These are phyloP conservation scores for Plectosphaerella cucumerina DNA, from an alignment of 2,329 filamentous ascomycete species.

Conservation along the genomic window DNA sequence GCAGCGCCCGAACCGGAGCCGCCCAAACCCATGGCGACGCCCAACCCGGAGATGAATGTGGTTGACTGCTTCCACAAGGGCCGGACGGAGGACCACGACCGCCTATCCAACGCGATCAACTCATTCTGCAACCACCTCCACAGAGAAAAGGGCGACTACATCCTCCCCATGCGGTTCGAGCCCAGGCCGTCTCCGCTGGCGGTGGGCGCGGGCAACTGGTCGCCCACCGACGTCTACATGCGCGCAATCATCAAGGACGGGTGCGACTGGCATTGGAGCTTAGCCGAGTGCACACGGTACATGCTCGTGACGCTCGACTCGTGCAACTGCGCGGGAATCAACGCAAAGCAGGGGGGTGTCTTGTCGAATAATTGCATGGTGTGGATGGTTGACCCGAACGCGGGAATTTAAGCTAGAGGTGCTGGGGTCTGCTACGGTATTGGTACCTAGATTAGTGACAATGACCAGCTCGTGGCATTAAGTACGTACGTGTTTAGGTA, in stretches of 20 bases:
- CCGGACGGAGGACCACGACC: not conserved
- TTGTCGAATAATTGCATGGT: conserved; percentile 15
- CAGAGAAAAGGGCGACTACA: conserved; percentile 3
- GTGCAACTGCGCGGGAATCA: conserved; percentile 16
- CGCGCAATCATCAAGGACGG: conserved; percentile 8
- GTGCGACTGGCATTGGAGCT: conserved; percentile 14
- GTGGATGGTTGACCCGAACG: conserved; percentile 7
- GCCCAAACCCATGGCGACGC: not conserved
- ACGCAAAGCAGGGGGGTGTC: conserved; percentile 18
- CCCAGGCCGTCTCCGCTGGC: conserved; percentile 1
- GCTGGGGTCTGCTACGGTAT: no score
- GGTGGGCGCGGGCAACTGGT: conserved; percentile 7
- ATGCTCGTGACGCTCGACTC: conserved; percentile 17
- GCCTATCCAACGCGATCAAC: conserved; percentile 6
- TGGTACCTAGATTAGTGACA: no score
- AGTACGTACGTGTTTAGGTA: no score
- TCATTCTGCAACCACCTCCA: conserved; percentile 8
- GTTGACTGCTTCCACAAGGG: conserved; percentile 3
- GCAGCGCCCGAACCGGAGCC: no score
- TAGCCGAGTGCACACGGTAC: conserved; percentile 17
- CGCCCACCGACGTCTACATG: conserved; percentile 7
- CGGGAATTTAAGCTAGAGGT: no score
- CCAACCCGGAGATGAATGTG: conserved; percentile 3
- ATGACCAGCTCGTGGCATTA: no score
- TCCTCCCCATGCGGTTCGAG: not conserved